Conservation (phyloP, 192 early-diverging fungal genomes). For the Mortierella antarctica region DNA sequence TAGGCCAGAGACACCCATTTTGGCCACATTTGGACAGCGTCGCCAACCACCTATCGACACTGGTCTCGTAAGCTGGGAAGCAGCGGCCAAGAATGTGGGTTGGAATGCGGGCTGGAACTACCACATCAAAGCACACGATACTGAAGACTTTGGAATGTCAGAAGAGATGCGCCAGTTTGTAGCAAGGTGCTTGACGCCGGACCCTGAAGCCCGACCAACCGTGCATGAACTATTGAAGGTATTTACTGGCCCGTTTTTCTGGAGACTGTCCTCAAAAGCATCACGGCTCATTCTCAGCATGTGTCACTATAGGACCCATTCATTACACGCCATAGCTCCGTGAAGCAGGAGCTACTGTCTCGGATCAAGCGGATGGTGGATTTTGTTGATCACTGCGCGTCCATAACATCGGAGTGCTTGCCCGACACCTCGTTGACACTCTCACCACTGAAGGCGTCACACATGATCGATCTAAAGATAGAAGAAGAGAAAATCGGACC, state of each 20-base stretch:
- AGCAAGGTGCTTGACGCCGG: constrained; percentile 34
- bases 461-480: constrained; percentile 27
- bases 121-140: neutral
- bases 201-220: constrained; percentile 29
- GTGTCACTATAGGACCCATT: constrained; percentile 27
- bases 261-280: neutral
- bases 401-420: constrained; percentile 3
- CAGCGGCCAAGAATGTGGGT: neutral
- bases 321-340: constrained; percentile 8
- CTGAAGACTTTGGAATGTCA: constrained; percentile 35
- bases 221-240: constrained; percentile 37
- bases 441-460: constrained; percentile 33
- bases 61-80: neutral
- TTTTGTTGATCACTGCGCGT: constrained; percentile 40
- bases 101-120: neutral
- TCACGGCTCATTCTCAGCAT: neutral
- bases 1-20: constrained; percentile 33
- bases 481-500: constrained; percentile 22
- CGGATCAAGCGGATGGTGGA: constrained; percentile 41
- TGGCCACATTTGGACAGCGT: constrained; percentile 26
- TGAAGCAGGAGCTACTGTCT: constrained; percentile 11
- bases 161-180: constrained; percentile 47
- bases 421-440: constrained; percentile 12
- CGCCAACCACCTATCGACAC: neutral
- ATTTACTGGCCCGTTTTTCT: neutral